phyloP scores from a whole-genome alignment of 495 filamentous ascomycete species.

The Tetracladium setigerum region DNA sequence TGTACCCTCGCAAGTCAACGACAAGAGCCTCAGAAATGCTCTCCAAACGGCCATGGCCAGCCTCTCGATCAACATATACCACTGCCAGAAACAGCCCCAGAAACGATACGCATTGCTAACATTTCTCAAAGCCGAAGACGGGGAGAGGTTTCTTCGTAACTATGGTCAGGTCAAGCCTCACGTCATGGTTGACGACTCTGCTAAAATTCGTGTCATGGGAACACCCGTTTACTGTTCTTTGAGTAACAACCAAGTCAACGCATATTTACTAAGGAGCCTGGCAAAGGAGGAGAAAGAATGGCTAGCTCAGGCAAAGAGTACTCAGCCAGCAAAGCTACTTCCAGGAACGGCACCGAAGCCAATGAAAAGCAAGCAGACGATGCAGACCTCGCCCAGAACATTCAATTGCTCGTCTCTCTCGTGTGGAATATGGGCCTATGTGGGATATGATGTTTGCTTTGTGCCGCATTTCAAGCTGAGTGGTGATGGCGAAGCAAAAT shows the following conservation, averaged over 20 bases:
- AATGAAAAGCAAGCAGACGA: too few relatives aligned
- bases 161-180: conserved; percentile 21
- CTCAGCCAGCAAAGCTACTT: not conserved
- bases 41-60: conserved; percentile 26
- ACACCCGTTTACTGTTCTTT: conserved; percentile 30
- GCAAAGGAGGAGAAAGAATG: conserved; percentile 27
- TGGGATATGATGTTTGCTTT: conserved; percentile 31
- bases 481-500: conserved; percentile 30
- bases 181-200: not conserved
- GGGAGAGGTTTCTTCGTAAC: conserved; percentile 24
- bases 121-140: conserved; percentile 25
- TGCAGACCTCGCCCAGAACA: conserved; percentile 10
- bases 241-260: conserved; percentile 32
- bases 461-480: conserved; percentile 33
- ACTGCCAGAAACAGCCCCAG: conserved; percentile 28
- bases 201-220: conserved; percentile 26
- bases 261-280: conserved; percentile 31
- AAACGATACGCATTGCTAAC: conserved; percentile 29
- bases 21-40: conserved; percentile 27
- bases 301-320: not conserved
- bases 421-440: conserved; percentile 45
- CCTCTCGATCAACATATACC: conserved; percentile 24
- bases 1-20: conserved; percentile 26
- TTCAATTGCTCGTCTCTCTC: conserved; percentile 28
- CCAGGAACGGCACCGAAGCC: too few relatives aligned